Percentiles rank a stretch among this genome's conserved stretches.
Conservation (phyloP, 164 flowering plant genomes). For the Nymphaea colorata region DNA sequence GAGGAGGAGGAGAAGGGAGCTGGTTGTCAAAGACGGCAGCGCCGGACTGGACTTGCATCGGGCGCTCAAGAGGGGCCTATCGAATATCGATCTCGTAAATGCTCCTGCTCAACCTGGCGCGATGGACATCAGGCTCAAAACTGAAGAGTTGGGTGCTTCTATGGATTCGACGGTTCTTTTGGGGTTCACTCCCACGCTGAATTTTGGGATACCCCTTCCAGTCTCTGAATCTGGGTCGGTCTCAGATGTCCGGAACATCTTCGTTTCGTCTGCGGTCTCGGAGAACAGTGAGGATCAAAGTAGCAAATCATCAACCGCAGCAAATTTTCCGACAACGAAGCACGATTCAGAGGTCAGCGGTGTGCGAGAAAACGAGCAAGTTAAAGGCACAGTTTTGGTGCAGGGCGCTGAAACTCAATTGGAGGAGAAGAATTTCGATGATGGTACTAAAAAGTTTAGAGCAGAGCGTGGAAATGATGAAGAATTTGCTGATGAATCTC, state of each 20-base stretch:
- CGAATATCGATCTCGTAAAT: constrained; percentile 2
- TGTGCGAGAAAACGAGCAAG: not conserved
- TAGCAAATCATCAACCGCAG: not conserved
- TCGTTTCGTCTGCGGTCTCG: not conserved
- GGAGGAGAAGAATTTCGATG: not conserved
- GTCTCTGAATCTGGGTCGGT: not conserved
- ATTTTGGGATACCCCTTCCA: not conserved
- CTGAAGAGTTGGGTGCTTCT: constrained; percentile 4
- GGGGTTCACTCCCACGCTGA: not conserved
- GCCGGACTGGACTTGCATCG: constrained; percentile 25
- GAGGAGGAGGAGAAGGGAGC: constrained; percentile 52
- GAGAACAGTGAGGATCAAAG: not conserved
- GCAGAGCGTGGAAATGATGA: not conserved
- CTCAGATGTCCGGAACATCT: not conserved
- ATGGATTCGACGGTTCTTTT: not conserved
- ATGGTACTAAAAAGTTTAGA: not conserved
- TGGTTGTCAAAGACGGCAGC: constrained; percentile 25
- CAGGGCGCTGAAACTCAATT: not conserved
- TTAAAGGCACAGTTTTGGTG: not conserved
- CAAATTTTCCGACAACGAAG: not conserved
- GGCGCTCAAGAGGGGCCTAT: constrained; percentile 40
- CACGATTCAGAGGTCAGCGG: not conserved
- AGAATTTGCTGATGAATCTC: not conserved
- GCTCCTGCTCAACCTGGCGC: not conserved
- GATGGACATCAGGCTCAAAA: not conserved